phyloP scores from a whole-genome alignment of 2,329 filamentous ascomycete species.

The Pezicula rhizophila region DNA sequence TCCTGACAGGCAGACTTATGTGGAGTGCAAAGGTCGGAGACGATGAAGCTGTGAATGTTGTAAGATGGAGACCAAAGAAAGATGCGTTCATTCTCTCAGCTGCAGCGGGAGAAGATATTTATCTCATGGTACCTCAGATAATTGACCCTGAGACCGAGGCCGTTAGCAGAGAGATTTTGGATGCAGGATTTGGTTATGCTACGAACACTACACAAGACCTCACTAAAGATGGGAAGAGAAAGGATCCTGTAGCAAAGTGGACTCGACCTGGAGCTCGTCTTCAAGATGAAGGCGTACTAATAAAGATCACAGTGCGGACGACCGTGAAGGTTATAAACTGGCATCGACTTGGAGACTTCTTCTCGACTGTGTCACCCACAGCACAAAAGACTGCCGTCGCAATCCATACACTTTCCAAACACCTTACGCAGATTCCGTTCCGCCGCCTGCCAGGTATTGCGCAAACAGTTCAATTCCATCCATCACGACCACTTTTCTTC shows the following conservation, averaged over 20 bases:
- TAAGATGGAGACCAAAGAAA: conserved; percentile 82
- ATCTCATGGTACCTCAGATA: conserved; percentile 71
- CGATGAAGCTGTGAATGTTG: conserved; percentile 74
- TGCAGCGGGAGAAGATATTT: conserved; percentile 78
- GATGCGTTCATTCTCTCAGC: conserved; percentile 78
- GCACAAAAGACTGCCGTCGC: conserved; percentile 76
- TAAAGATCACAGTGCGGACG: conserved; percentile 74
- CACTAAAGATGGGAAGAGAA: conserved; percentile 52
- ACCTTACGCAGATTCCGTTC: conserved; percentile 93
- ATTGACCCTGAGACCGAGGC: conserved; percentile 68
- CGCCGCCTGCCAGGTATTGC: conserved; percentile 66
- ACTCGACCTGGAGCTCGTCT: conserved; percentile 68
- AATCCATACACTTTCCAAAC: conserved; percentile 92
- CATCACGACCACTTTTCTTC: conserved; percentile 86
- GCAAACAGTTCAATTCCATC: conserved; percentile 91
- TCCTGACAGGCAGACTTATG: conserved; percentile 77
- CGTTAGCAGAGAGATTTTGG: conserved; percentile 68
- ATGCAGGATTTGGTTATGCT: conserved; percentile 92
- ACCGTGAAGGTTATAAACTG: conserved; percentile 84
- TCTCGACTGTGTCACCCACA: conserved; percentile 81
- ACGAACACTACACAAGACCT: conserved; percentile 52
- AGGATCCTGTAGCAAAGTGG: conserved; percentile 78
- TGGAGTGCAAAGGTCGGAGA: conserved; percentile 78
- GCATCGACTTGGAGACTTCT: conserved; percentile 92
- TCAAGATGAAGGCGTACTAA: conserved; percentile 70